Base-by-base conservation (phyloP, 306 rosid genomes). In the Fagus sylvatica region DNA sequence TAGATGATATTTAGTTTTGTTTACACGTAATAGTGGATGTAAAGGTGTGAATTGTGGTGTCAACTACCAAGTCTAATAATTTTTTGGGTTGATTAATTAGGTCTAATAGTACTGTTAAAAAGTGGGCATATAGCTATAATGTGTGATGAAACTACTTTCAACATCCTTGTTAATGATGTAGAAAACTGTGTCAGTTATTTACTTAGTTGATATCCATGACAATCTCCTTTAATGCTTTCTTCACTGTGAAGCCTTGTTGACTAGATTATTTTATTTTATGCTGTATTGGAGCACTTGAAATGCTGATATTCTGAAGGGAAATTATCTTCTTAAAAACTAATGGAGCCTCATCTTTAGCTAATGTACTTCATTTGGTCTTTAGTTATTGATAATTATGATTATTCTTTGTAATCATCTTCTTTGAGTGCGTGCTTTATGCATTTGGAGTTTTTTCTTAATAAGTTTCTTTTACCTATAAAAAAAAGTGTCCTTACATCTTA, bases 331-430 rank as follows among this genome's bases (percentile, higher is more conserved):
- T 11, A 17, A 60, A 69, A 53, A 46, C 54, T 69, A 17, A 46
- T 46, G 33, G 56, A 78, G 51, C 56, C 66, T 68, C 62, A 39
- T 62, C 49, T 78, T 64, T n/a, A 56, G 12, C 53, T 34, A 59
- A 34, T 66, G 55, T 70, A 36, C 46, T 56, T 33, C 28, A 43
- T 59, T 41, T 10, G 15, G 46, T 42, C 28, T 22, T 22, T 22
- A 22, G 28, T 22, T 22, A 22, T 22, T 22, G 28, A 22, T 22
- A 22, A 22, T 22, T 22, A 22, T 22, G 28, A 22, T 22, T 22
- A 22, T 22, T 22, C 28, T 22, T 22, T 22, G 28, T 22, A 22
- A 22, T 22, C 28, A 22, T 22, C 28, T 22, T 22, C 28, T 22
- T 22, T 22, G 28, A 22, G 28, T 22, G 28, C 28, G 28, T 22